Evolutionary conservation across 1,284 basidiomycete genomes (phyloP).

Genomic region (Phellinidium pouzarii): DNA sequence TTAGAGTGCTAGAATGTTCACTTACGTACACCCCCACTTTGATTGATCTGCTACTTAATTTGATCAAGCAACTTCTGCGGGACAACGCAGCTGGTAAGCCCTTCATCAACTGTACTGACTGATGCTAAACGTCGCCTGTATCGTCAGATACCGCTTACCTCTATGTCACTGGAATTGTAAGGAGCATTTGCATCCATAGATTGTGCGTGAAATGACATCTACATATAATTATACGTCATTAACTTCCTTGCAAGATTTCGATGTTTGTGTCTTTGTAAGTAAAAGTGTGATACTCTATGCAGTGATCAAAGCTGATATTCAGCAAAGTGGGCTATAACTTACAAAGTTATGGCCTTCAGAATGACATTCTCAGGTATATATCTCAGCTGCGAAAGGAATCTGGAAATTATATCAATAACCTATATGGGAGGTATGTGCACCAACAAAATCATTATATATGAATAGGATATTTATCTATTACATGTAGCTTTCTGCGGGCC

Average conservation of each 20-base stretch:
- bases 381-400: not conserved
- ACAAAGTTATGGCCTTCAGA: not conserved
- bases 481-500: not conserved
- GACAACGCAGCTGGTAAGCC: not conserved
- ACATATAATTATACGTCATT: not conserved
- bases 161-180: not conserved
- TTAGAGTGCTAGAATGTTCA: not conserved
- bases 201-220: not conserved
- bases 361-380: constrained; percentile 2
- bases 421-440: not conserved
- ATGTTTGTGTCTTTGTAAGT: not conserved
- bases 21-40: not conserved
- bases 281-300: not conserved
- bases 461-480: not conserved
- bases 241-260: not conserved
- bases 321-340: constrained; percentile 15
- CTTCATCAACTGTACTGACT: not conserved
- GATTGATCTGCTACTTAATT: not conserved
- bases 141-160: not conserved
- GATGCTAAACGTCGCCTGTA: not conserved
- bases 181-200: not conserved
- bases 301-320: not conserved
- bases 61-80: not conserved
- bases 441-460: not conserved
- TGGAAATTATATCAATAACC: not conserved